Evolutionary conservation across 106 monocot genomes (phyloP), one percentile per base, ranked within the genome.

Genomic region (Dendrobium huoshanense): DNA sequence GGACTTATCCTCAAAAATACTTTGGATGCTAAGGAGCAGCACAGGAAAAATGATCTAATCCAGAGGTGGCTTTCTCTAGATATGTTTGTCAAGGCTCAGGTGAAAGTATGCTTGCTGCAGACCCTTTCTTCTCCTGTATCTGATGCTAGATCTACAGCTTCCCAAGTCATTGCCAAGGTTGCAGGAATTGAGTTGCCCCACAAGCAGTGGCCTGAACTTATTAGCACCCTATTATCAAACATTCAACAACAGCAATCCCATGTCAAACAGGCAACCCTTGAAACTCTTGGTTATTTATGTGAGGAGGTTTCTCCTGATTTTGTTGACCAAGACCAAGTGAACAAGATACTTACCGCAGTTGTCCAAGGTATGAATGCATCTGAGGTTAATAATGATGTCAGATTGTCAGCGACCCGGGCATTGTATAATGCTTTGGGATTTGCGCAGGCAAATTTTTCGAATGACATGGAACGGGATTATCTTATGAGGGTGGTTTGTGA

Each of bases 101-200:
- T 97, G 54, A 97, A 94, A 88, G 87, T 77, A 29, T 90, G 79
- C 44, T 76, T 97, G 79, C 44, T 92, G 75, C 92, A 87, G 78
- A 97, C 97, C 41, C 94, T 97, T 16, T 81, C 90, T 27, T 94
- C 94, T 18, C 97, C 83, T 41, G 89, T 88, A 76, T 84, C 83
- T 85, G 94, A 92, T 90, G 94, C 97, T 41, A 78, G 91, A 48
- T 94, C 92, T 56, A 98, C 94, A 55, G 87, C 97, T 44, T 92
- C 97, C 0, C 97, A 98, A 84, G 97, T 92, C 72, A 94, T 98
- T 82, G 97, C 97, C 17, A 98, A 98, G 84, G 85, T 98, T 81
- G 92, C 97, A 59, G 89, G 91, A 27, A 98, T 98, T 29, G 97
- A 98, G 80, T 77, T 98, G 75, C 94, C 97, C 29, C 88, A 89